Evolutionary conservation across 768 basidiomycete species (phyloP).

Genomic region (Chalciporus chontae): DNA sequence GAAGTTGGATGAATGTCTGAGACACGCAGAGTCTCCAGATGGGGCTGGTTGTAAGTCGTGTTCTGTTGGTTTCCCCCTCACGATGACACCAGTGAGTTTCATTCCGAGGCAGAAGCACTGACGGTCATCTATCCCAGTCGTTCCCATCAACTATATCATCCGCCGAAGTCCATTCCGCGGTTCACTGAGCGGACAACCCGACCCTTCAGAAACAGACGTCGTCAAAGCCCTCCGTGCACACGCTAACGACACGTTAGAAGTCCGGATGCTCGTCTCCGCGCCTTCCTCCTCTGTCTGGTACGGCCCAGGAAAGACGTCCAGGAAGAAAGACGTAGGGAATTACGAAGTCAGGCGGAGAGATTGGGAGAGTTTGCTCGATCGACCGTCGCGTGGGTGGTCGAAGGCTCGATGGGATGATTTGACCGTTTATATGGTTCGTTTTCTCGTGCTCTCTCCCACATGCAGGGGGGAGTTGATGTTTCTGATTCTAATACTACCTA

Average conservation of each 20-base stretch:
- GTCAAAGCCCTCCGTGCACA: slow-evolving; percentile 59
- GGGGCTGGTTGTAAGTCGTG: slow-evolving; percentile 48
- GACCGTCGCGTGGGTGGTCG: slow-evolving; percentile 24
- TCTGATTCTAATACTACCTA: slow-evolving; percentile 23
- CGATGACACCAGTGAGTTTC: no score
- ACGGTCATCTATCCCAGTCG: slow-evolving; percentile 37
- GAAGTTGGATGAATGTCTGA: slow-evolving; percentile 38
- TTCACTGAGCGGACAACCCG: slow-evolving; percentile 8
- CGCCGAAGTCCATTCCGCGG: slow-evolving; percentile 32
- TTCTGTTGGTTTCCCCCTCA: not conserved
- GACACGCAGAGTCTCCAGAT: slow-evolving; percentile 4
- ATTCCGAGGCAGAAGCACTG: slow-evolving; percentile 1
- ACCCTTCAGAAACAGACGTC: slow-evolving; percentile 41
- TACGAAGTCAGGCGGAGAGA: slow-evolving; percentile 65
- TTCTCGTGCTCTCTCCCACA: no score
- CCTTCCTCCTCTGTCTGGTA: slow-evolving; percentile 40
- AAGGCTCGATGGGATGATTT: slow-evolving; percentile 57
- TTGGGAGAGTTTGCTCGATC: slow-evolving; percentile 30
- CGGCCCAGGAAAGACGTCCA: slow-evolving; percentile 26
- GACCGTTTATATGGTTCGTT: slow-evolving; percentile 62
- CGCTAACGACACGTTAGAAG: slow-evolving; percentile 46
- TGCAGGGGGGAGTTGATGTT: not conserved
- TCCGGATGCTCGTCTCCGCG: slow-evolving; percentile 54
- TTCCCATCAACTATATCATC: slow-evolving; percentile 57
- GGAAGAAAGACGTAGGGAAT: slow-evolving; percentile 40